Conservation (phyloP, 768 basidiomycete species). For the Nidularia sp. region DNA sequence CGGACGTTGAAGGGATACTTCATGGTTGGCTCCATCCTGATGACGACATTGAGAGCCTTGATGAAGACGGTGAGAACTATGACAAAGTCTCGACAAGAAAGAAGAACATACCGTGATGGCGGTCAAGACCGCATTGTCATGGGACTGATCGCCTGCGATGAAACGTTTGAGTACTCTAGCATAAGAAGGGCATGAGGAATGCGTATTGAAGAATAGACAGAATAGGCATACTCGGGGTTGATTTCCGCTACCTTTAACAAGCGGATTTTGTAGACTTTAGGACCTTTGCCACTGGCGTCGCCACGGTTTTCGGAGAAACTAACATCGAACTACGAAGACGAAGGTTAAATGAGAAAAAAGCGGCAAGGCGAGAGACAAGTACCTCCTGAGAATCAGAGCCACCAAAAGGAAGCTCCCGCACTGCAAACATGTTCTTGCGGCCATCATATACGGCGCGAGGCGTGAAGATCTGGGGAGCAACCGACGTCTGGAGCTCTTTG, state of each 20-base stretch:
- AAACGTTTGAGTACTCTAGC: slow-evolving; percentile 60
- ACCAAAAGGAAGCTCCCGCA: slow-evolving; percentile 58
- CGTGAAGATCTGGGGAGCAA: slow-evolving; percentile 64
- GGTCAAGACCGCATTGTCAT: slow-evolving; percentile 59
- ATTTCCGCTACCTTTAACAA: slow-evolving; percentile 51
- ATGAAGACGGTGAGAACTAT: not conserved
- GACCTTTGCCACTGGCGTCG: slow-evolving; percentile 34
- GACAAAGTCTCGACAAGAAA: not conserved
- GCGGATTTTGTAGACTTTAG: slow-evolving; percentile 66
- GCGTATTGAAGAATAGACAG: not conserved
- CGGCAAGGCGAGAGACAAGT: not conserved
- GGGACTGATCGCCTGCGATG: slow-evolving; percentile 57
- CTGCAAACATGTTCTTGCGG: slow-evolving; percentile 69
- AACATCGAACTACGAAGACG: slow-evolving; percentile 53
- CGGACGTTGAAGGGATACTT: slow-evolving; percentile 72
- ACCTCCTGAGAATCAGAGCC: slow-evolving; percentile 49
- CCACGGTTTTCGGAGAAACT: slow-evolving; percentile 34
- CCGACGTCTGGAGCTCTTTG: slow-evolving; percentile 50
- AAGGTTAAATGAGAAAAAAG: slow-evolving; percentile 4
- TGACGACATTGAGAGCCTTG: slow-evolving; percentile 73
- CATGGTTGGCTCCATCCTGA: slow-evolving; percentile 74
- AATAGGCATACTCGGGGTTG: slow-evolving; percentile 24
- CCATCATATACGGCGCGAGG: slow-evolving; percentile 77
- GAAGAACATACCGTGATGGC: slow-evolving; percentile 54
- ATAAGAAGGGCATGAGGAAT: not conserved